A percentile compares a stretch with the other conserved stretches of the same genome.
phyloP scores from a whole-genome alignment of 805 yeast genomes.

The Brettanomyces bruxellensis region DNA sequence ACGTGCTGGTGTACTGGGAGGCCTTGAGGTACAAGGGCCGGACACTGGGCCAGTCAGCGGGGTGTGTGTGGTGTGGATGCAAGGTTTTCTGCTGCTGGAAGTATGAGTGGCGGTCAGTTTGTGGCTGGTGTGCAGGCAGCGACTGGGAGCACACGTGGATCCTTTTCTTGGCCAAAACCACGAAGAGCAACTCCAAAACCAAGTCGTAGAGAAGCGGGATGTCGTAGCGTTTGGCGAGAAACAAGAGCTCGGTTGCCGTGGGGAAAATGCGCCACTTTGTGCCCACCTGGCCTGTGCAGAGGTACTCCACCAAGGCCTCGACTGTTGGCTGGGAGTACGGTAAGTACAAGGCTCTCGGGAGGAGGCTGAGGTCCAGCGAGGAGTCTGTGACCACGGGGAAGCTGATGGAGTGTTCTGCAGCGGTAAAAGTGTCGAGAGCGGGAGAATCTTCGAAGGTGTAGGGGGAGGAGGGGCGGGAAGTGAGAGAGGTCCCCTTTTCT shows the following conservation, averaged over 20 bases:
- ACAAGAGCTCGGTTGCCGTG: conserved; percentile 53
- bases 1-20: too few species aligned
- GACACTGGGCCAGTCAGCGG: too few species aligned
- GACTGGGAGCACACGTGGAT: conserved; percentile 20
- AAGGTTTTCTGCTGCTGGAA: too few species aligned
- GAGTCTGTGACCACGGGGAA: not conserved
- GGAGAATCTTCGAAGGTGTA: too few species aligned
- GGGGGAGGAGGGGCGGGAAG: not conserved
- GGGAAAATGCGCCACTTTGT: conserved; percentile 68
- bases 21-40: too few species aligned
- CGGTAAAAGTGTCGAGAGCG: not conserved
- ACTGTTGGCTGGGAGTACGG: conserved; percentile 59
- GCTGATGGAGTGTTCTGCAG: not conserved
- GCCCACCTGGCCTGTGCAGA: conserved; percentile 75
- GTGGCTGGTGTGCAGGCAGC: conserved; percentile 5
- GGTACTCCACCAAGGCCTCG: conserved; percentile 59
- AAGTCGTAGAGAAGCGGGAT: conserved; percentile 64
- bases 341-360: conserved; percentile 60
- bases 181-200: conserved; percentile 59
- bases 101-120: not conserved
- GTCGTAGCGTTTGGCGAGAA: conserved; percentile 56
- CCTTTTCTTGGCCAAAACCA: conserved; percentile 63
- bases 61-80: too few species aligned
- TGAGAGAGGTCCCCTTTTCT: too few species aligned
- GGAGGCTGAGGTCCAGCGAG: not conserved